Evolutionary conservation across 805 yeast species (phyloP).

Genomic region (Candida sphagnicola): DNA sequence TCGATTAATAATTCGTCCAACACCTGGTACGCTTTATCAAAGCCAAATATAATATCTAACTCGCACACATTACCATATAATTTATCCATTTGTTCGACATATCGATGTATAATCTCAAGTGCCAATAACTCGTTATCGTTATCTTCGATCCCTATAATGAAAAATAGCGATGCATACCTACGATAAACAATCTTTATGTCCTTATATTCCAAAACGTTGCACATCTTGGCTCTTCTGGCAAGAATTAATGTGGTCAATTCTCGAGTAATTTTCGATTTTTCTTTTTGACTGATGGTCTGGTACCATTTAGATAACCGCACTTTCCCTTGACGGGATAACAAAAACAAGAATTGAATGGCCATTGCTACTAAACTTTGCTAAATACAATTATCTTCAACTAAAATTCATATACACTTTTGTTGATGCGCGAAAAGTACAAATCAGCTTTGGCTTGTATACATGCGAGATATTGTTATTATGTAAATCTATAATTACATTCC

Average conservation of each 20-base stretch:
- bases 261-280: conserved; percentile 75
- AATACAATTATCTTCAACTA: too few relatives aligned
- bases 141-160: conserved; percentile 79
- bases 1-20: conserved; percentile 86
- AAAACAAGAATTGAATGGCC: conserved; percentile 76
- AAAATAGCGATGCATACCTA: conserved; percentile 89
- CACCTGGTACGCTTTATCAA: conserved; percentile 88
- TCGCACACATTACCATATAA: conserved; percentile 96
- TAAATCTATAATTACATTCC: too few relatives aligned
- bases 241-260: conserved; percentile 85
- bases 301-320: conserved; percentile 94
- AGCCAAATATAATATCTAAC: conserved; percentile 92
- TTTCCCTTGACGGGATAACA: conserved; percentile 93
- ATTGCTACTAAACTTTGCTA: conserved; percentile 28
- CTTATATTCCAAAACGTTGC: conserved; percentile 85
- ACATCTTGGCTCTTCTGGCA: conserved; percentile 88
- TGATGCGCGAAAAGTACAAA: too few relatives aligned
- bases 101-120: conserved; percentile 84
- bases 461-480: too few relatives aligned
- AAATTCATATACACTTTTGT: too few relatives aligned
- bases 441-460: too few relatives aligned
- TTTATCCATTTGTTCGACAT: conserved; percentile 95
- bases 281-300: conserved; percentile 75
- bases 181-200: conserved; percentile 84
- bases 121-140: conserved; percentile 85